Conservation (phyloP, 192 early-diverging fungal species). For the Entomortierella beljakovae region DNA sequence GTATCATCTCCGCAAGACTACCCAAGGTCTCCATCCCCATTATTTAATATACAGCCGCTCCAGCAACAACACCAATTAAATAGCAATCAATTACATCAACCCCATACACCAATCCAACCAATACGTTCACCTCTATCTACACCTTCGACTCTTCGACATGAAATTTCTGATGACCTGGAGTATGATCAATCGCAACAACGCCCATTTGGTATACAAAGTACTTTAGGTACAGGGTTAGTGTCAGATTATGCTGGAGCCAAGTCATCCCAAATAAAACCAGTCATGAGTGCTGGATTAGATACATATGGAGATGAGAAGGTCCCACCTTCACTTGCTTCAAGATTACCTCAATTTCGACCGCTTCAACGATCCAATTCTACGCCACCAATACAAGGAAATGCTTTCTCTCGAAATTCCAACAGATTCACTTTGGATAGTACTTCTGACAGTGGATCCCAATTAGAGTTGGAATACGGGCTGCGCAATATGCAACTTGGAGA, state of each 20-base stretch:
- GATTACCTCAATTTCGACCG: constrained; percentile 57
- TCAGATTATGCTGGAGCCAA: constrained; percentile 1
- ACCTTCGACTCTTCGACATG: constrained; percentile 38
- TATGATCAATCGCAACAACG: constrained; percentile 36
- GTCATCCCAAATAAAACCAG: constrained; percentile 61
- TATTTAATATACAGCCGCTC: constrained; percentile 54
- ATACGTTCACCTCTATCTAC: constrained; percentile 43
- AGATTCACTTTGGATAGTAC: constrained; percentile 45
- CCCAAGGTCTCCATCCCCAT: constrained; percentile 68
- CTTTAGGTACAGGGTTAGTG: constrained; percentile 14
- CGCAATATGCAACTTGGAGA: constrained; percentile 61
- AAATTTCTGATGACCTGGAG: constrained; percentile 47
- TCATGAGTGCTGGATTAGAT: constrained; percentile 74
- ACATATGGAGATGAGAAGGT: constrained; percentile 64
- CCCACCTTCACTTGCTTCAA: constrained; percentile 16
- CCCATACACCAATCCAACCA: constrained; percentile 39
- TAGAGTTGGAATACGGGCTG: constrained; percentile 64
- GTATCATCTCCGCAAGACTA: constrained; percentile 59
- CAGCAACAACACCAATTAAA: constrained; percentile 36
- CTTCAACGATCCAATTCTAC: constrained; percentile 74
- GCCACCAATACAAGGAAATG: constrained; percentile 66
- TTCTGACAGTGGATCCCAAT: constrained; percentile 31
- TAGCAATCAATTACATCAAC: constrained; percentile 23
- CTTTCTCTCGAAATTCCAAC: constrained; percentile 55
- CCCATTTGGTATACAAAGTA: constrained; percentile 14